Evolutionary conservation across 352 stramenopile species (phyloP).

Genomic region (Phytophthora meadii): DNA sequence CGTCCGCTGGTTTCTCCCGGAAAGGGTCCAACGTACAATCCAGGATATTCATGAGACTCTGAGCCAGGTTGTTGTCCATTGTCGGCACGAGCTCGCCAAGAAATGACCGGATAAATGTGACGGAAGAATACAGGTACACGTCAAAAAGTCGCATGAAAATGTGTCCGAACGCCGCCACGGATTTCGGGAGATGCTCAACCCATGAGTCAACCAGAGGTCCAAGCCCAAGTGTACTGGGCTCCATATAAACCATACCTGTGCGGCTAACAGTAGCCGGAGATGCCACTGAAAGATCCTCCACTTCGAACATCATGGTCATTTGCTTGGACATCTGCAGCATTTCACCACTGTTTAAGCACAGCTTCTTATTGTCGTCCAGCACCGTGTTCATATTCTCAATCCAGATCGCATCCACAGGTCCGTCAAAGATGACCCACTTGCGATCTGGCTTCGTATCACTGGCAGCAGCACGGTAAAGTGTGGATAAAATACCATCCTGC

Average conservation of each 20-base stretch:
- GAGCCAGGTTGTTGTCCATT: slow-evolving; percentile 93
- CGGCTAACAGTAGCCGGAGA: slow-evolving; percentile 95
- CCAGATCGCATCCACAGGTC: slow-evolving; percentile 95
- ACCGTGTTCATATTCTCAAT: slow-evolving; percentile 98
- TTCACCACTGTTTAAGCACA: slow-evolving; percentile 94
- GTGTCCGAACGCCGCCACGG: slow-evolving; percentile 27
- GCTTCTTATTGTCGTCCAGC: slow-evolving; percentile 96
- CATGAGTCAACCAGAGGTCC: slow-evolving; percentile 91
- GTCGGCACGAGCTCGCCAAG: slow-evolving; percentile 92
- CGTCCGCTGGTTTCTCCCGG: slow-evolving; percentile 55
- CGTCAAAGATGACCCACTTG: slow-evolving; percentile 97
- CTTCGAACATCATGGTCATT: slow-evolving; percentile 99
- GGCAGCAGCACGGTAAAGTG: slow-evolving; percentile 91
- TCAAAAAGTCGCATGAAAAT: slow-evolving; percentile 87
- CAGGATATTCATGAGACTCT: slow-evolving; percentile 93
- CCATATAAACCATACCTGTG: slow-evolving; percentile 97
- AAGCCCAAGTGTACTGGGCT: slow-evolving; percentile 92
- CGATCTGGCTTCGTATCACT: slow-evolving; percentile 89
- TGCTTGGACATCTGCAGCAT: slow-evolving; percentile 95
- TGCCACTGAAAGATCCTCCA: slow-evolving; percentile 94
- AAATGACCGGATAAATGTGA: slow-evolving; percentile 89
- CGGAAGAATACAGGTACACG: slow-evolving; percentile 89
- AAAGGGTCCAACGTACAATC: slow-evolving; percentile 91
- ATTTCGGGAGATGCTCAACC: slow-evolving; percentile 76
- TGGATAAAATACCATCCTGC: slow-evolving; percentile 96